Percentiles rank a stretch among this genome's conserved stretches.
Evolutionary conservation across 306 rosid genomes (phyloP).

Genomic region (Cucumis hystrix): DNA sequence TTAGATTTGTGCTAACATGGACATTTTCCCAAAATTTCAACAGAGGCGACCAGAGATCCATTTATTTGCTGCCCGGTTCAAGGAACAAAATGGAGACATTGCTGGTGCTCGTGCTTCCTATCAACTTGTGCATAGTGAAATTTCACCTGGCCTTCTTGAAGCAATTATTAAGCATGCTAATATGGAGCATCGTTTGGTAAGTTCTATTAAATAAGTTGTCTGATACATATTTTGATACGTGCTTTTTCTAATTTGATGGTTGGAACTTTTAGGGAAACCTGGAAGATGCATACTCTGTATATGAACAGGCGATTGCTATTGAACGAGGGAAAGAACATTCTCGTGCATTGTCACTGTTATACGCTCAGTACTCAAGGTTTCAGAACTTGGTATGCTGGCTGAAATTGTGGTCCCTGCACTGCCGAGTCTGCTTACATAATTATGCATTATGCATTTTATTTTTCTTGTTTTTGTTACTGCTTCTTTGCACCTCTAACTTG

Average conservation of each 20-base stretch:
- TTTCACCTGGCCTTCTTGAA: slow-evolving; percentile 94
- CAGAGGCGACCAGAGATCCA: slow-evolving; percentile 98
- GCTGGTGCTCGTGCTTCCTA: slow-evolving; percentile 84
- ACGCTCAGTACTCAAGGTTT: slow-evolving; percentile 83
- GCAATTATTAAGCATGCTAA: slow-evolving; percentile 89
- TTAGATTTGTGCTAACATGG: background rate
- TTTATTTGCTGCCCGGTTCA: slow-evolving; percentile 81
- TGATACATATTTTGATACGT: slow-evolving; percentile 6
- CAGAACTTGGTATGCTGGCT: slow-evolving; percentile 58
- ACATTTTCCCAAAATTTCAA: slow-evolving; percentile 9
- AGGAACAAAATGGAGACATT: slow-evolving; percentile 80
- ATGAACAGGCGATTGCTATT: slow-evolving; percentile 89
- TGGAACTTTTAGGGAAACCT: slow-evolving; percentile 55
- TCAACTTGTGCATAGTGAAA: slow-evolving; percentile 86
- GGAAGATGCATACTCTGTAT: slow-evolving; percentile 70
- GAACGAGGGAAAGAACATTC: slow-evolving; percentile 97
- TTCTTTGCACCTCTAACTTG: background rate
- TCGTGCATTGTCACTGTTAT: slow-evolving; percentile 63
- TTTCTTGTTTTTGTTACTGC: background rate
- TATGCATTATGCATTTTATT: background rate
- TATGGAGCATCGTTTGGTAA: slow-evolving; percentile 88
- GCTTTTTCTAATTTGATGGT: background rate
- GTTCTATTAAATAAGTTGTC: slow-evolving; percentile 14
- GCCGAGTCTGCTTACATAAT: background rate
- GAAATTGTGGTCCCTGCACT: background rate